These are phyloP conservation scores for Globisporangium spiculum DNA, from an alignment of 352 stramenopile species.

Conservation along the genomic window DNA sequence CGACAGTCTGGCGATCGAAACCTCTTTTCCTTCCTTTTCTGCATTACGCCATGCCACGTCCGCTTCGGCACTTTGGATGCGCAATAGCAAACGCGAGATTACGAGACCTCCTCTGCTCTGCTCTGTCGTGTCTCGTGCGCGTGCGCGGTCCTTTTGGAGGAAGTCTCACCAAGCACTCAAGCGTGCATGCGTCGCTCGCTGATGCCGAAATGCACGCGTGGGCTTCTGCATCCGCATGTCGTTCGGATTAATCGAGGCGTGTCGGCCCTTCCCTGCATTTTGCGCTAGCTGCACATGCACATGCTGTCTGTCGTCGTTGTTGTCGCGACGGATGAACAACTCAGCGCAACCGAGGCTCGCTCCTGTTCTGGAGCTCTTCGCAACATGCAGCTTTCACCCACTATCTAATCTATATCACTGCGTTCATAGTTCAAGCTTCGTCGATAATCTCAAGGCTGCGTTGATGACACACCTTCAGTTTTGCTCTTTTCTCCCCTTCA, in stretches of 20 bases:
- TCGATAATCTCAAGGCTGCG: no score
- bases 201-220: background rate
- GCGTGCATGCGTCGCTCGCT: background rate
- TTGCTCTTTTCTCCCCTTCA: background rate
- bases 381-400: background rate
- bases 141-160: background rate
- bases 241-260: background rate
- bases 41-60: background rate
- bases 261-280: background rate
- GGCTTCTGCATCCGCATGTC: no score
- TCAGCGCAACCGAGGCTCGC: background rate
- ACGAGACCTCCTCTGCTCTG: background rate
- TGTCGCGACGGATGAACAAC: background rate
- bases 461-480: constrained; percentile 3
- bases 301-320: background rate
- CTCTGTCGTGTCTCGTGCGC: no score
- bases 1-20: background rate
- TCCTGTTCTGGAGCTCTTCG: background rate
- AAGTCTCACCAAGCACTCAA: background rate
- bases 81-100: background rate
- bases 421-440: background rate
- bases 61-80: background rate
- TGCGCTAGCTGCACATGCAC: background rate
- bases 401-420: background rate
- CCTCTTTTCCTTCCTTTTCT: background rate